Base-by-base conservation (phyloP, 2,329 filamentous ascomycete species). In the Alternaria atra region DNA sequence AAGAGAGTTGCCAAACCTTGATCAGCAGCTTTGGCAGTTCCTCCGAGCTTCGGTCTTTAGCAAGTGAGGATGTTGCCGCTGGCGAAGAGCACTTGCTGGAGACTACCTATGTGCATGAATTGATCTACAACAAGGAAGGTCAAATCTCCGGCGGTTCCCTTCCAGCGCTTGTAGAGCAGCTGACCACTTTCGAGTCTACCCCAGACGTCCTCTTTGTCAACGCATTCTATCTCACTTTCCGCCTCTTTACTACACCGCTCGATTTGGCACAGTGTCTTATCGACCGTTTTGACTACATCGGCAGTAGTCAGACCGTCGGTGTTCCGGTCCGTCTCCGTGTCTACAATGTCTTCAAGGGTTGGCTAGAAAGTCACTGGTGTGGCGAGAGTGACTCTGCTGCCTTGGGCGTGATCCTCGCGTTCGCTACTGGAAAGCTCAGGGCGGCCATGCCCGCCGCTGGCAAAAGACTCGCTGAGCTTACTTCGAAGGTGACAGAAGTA, bases 301-400 rank as follows among this genome's bases (percentile, higher is more conserved):
- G 88, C 12, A 91, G 95, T 61, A 91, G 90, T 48, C 87, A 89
- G 23, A 86, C 89, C 60, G 87, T 94, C 64, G 89, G 93, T 23
- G 87, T 85, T 3, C 92, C 94, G 0, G 94, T 98, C 23, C 89
- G 94, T 52, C 83, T 99, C 48, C 89, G 95, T 52, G 93, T 98
- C 1, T 98, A 96, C 83, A 98, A 99, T 76, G 90, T 93, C 58
- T 93, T 99, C 84, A 99, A 99, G 80, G 91, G 92, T 42, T 99
- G 95, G 95, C 83, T 99, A 20, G 95, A 98, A 81, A 95, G 91
- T 6, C 93, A 99, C 79, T 99, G 95, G 94, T 89, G 91, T 48
- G 88, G 92, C 65, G 88, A 93, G 60, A 89, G 89, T 10, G 95
- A 99, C 75, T 87, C 87, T 54, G 85, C 88, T 12, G 93, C 94